These are phyloP conservation scores for Tricholoma sp. DNA, from an alignment of 768 basidiomycete species.

Conservation along the genomic window DNA sequence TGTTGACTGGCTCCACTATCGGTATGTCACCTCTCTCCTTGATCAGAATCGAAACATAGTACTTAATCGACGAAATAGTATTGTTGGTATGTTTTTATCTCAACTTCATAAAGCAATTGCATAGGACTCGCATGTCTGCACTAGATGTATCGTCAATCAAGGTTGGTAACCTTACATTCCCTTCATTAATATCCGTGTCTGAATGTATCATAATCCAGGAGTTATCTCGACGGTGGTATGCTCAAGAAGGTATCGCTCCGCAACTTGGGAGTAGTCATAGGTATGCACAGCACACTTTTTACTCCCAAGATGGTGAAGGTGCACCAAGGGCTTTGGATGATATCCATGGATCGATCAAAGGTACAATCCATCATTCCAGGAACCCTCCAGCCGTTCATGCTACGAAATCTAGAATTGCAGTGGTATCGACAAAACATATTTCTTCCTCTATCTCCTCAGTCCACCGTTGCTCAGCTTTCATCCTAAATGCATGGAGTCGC, in stretches of 20 bases:
- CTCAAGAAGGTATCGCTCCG: slow-evolving; percentile 27
- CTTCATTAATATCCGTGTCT: neutral
- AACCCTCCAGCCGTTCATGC: neutral
- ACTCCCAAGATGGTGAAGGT: neutral
- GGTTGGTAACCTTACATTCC: slow-evolving; percentile 27
- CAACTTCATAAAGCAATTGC: neutral
- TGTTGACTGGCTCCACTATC: slow-evolving; percentile 76
- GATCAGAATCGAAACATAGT: neutral
- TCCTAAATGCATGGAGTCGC: neutral
- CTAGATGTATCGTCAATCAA: slow-evolving; percentile 84
- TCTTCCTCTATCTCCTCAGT: slow-evolving; percentile 23
- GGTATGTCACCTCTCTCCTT: slow-evolving; percentile 33
- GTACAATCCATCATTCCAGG: slow-evolving; percentile 27
- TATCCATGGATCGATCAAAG: slow-evolving; percentile 70
- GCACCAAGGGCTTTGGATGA: slow-evolving; percentile 71
- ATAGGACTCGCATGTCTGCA: neutral
- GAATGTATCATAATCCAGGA: slow-evolving; percentile 41
- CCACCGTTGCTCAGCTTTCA: neutral
- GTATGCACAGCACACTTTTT: slow-evolving; percentile 28
- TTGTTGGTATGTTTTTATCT: slow-evolving; percentile 53
- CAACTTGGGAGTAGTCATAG: slow-evolving; percentile 47
- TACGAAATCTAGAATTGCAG: slow-evolving; percentile 50
- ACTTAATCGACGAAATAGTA: slow-evolving; percentile 31
- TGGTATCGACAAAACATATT: slow-evolving; percentile 82
- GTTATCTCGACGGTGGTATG: slow-evolving; percentile 70